Evolutionary conservation across 2,329 filamentous ascomycete species (phyloP).

Genomic region (Fusarium nisikadoi): DNA sequence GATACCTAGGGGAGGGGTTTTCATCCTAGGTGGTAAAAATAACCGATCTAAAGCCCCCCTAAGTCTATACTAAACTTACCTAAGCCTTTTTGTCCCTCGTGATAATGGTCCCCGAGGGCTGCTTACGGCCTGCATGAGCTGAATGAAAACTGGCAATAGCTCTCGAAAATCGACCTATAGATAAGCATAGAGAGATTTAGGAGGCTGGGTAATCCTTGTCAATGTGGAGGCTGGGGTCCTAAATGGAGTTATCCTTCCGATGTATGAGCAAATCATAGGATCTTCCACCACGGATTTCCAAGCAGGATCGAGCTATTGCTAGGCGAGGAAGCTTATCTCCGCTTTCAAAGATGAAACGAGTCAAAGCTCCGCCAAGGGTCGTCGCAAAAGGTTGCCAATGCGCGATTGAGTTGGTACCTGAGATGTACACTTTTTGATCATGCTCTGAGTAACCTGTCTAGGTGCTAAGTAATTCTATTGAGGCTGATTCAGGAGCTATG

Average conservation of each 20-base stretch:
- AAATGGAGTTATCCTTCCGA: background rate
- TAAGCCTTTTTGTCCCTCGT: background rate
- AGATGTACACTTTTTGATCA: background rate
- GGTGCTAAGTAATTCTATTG: background rate
- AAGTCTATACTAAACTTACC: background rate
- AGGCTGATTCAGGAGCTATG: background rate
- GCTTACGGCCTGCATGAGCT: background rate
- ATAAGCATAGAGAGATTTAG: background rate
- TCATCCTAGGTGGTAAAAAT: background rate
- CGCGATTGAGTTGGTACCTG: background rate
- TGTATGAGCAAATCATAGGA: background rate
- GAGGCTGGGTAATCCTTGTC: background rate
- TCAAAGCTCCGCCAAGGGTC: background rate
- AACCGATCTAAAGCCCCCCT: fast-evolving
- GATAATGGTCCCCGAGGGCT: background rate
- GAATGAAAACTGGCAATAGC: background rate
- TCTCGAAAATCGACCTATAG: background rate
- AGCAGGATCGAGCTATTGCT: background rate
- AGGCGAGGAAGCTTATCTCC: background rate
- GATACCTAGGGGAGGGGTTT: background rate
- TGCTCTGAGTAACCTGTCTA: background rate
- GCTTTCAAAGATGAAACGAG: background rate
- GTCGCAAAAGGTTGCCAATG: background rate
- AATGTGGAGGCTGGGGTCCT: background rate
- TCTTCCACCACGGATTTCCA: background rate